phyloP scores from a whole-genome alignment of 2,329 filamentous ascomycete species.

The Diatrype stigma region DNA sequence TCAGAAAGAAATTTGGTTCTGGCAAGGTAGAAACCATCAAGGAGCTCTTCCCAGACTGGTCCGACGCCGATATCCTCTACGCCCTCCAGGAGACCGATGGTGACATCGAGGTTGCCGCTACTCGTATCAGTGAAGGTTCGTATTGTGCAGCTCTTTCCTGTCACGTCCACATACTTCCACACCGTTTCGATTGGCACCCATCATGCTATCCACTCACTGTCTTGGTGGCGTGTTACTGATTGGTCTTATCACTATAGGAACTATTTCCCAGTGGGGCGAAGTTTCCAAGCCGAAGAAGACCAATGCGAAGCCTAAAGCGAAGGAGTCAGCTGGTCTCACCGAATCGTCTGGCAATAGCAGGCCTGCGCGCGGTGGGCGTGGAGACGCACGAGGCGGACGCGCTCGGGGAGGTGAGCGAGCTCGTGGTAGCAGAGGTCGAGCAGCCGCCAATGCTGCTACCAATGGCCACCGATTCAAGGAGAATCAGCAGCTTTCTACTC shows the following conservation, averaged over 20 bases:
- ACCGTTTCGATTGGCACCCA: not conserved
- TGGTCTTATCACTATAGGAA: constrained; percentile 45
- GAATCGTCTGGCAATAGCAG: constrained; percentile 44
- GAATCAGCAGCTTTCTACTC: constrained; percentile 54
- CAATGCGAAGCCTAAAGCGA: constrained; percentile 65
- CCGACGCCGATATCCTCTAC: constrained; percentile 89
- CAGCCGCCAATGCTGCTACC: constrained; percentile 53
- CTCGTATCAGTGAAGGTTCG: constrained; percentile 75
- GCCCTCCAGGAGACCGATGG: constrained; percentile 85
- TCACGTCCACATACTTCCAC: constrained; percentile 2
- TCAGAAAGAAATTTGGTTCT: constrained; percentile 82
- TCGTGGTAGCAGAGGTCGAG: constrained; percentile 62
- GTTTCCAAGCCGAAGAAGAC: constrained; percentile 79
- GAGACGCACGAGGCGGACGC: constrained; percentile 33
- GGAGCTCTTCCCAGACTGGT: constrained; percentile 94
- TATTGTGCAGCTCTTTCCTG: constrained; percentile 13
- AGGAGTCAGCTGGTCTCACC: constrained; percentile 55
- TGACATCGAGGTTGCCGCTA: constrained; percentile 69
- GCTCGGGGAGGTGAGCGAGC: constrained; percentile 52
- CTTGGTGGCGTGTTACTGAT: constrained; percentile 23
- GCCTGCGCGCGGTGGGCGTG: constrained; percentile 57
- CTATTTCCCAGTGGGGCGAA: constrained; percentile 79
- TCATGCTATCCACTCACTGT: not conserved
- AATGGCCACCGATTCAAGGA: constrained; percentile 61
- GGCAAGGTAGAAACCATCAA: constrained; percentile 73